phyloP scores from a whole-genome alignment of 1,284 basidiomycete species.

The Agaricales sp. region DNA sequence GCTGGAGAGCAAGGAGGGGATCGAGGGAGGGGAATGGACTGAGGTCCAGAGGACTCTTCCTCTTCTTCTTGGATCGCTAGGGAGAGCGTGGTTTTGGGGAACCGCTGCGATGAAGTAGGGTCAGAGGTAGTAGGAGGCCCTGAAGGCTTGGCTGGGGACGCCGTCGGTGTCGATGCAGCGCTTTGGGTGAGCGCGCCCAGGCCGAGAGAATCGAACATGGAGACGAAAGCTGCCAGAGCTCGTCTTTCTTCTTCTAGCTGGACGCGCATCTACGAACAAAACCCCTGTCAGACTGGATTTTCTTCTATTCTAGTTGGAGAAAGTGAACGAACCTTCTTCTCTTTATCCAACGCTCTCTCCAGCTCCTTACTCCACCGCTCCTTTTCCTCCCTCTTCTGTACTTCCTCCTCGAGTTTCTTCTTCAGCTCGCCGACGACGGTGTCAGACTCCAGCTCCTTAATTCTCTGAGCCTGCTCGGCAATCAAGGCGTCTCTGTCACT shows the following conservation, averaged over 20 bases:
- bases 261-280: conserved; percentile 23
- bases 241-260: conserved; percentile 67
- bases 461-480: conserved; percentile 54
- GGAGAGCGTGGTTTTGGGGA: not conserved
- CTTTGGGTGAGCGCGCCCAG: not conserved
- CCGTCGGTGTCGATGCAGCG: not conserved
- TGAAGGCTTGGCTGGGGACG: not conserved
- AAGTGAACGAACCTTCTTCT: conserved; percentile 54
- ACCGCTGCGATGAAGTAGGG: not conserved
- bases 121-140: not conserved
- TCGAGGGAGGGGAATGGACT: not conserved
- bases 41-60: not conserved
- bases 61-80: not conserved
- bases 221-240: conserved; percentile 66
- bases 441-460: conserved; percentile 63
- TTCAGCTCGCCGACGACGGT: conserved; percentile 74
- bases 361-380: conserved; percentile 64
- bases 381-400: conserved; percentile 50
- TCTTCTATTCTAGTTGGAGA: conserved; percentile 5
- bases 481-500: conserved; percentile 65
- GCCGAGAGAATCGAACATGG: conserved; percentile 58
- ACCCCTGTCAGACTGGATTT: not conserved
- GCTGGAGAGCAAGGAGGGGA: not conserved
- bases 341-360: conserved; percentile 62
- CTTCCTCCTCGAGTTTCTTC: conserved; percentile 49